Evolutionary conservation across 2,329 filamentous ascomycete genomes (phyloP), one percentile per base, ranked within the genome.

Genomic region (Penicillium sp.): DNA sequence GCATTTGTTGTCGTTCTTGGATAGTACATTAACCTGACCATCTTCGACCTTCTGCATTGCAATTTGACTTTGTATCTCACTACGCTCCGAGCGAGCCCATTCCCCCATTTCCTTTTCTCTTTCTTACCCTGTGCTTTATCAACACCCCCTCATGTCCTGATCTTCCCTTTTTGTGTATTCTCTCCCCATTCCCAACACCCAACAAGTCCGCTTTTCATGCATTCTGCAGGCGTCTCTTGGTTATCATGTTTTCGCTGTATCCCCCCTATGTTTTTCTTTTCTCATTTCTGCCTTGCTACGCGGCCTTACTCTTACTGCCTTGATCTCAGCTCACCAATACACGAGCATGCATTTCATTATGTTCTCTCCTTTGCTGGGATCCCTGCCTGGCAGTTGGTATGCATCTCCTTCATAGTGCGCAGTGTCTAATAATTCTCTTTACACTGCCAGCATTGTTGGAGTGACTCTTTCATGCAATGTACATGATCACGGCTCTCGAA

Each of bases 151-250:
- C 62, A 66, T 45, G 55, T 53, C 58, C 54, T 56, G 62, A 61
- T 57, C 24, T 62, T 60, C 59, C 57, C 56, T 56, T 61, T 44
- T 59, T 53, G 57, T 62, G 53, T 56, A 52, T 52, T 55, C 20
- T 55, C 58, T 49, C 65, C 52, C 45, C 26, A 43, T 43, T 43
- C 45, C 49, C 31, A 35, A 35, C 31, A 35, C 44, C 43, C 50
- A 50, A 44, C 55, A 53, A 61, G 60, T 61, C 56, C 52, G 61
- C 60, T 67, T 66, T 62, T 58, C 50, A 68, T 72, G 72, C 72
- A 74, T 75, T 64, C 66, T 56, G 69, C 69, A 69, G 72, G 72
- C 72, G 72, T 74, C 68, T 66, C 61, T 63, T 63, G 61, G 53
- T 64, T 57, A 43, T 60, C 48, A 63, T 63, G 52, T 57, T 45